A percentile compares a stretch with the other conserved stretches of the same genome.
Conservation (phyloP, 805 yeast species). For the Starmera dryadoides region DNA sequence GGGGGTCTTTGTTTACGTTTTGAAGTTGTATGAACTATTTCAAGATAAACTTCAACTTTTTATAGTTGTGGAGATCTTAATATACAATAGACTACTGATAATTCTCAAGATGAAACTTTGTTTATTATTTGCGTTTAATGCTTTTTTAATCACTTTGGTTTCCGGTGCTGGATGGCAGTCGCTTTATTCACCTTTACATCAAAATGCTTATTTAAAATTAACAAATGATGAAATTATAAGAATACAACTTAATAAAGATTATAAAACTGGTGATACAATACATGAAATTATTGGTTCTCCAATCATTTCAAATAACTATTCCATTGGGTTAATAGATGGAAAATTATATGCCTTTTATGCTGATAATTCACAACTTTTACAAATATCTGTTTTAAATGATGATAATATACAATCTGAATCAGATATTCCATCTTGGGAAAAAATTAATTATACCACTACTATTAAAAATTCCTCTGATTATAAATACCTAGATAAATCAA, state of each 20-base stretch:
- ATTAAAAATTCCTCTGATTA: constrained; percentile 1
- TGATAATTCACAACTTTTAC: not conserved
- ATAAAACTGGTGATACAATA: not conserved
- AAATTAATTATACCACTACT: constrained; percentile 10
- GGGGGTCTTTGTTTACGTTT: no score
- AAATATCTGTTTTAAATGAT: not conserved
- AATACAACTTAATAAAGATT: not conserved
- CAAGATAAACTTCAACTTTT: no score
- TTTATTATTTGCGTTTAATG: no score
- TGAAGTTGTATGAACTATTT: no score
- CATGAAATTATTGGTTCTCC: not conserved
- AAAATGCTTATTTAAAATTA: not conserved
- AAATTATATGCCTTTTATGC: not conserved
- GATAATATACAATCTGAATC: not conserved
- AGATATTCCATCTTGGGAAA: constrained; percentile 7
- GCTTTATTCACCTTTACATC: not conserved
- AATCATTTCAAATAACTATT: not conserved
- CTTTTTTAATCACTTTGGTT: not conserved
- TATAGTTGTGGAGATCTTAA: no score
- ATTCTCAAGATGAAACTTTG: not conserved
- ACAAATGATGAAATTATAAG: not conserved
- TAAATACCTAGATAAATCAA: constrained; percentile 21
- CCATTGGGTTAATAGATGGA: not conserved
- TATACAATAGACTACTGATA: no score
- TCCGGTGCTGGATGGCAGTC: not conserved